Evolutionary conservation across 345 rosid genomes (phyloP).

Genomic region (Hevea brasiliensis): DNA sequence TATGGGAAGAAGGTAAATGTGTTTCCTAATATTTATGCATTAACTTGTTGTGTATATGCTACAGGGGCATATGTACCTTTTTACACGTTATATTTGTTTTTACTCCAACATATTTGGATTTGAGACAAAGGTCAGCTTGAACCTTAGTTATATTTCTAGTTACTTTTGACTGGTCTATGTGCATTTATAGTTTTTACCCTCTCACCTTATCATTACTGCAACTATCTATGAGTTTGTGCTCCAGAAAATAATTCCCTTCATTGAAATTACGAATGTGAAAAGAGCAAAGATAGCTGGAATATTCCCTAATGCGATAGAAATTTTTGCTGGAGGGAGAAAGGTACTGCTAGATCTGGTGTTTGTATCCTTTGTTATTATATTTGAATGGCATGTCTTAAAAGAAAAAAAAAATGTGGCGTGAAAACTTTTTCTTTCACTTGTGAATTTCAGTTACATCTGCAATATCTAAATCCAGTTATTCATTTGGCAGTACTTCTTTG

Average conservation of each 20-base stretch:
- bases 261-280: slow-evolving; percentile 66
- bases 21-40: background rate
- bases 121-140: slow-evolving; percentile 83
- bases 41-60: slow-evolving; percentile 21
- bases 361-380: slow-evolving; percentile 1
- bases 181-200: no score
- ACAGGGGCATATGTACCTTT: slow-evolving; percentile 98
- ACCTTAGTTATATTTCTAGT: background rate
- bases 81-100: slow-evolving; percentile 75
- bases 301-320: slow-evolving; percentile 93
- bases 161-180: no score
- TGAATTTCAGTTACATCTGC: no score
- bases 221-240: slow-evolving; percentile 20
- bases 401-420: no score
- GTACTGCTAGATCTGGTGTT: slow-evolving; percentile 38
- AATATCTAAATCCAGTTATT: slow-evolving; percentile 26
- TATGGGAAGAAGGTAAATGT: background rate
- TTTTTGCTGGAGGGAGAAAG: slow-evolving; percentile 81
- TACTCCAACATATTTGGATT: slow-evolving; percentile 98
- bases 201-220: no score
- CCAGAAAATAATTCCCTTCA: slow-evolving; percentile 77
- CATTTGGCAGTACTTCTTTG: slow-evolving; percentile 62
- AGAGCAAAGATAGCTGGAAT: slow-evolving; percentile 97
- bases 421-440: no score
- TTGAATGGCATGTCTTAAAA: no score